Percentiles rank a stretch among this genome's conserved stretches.
Conservation (phyloP, 139 green algal genomes). For the Chlorella sp. region DNA sequence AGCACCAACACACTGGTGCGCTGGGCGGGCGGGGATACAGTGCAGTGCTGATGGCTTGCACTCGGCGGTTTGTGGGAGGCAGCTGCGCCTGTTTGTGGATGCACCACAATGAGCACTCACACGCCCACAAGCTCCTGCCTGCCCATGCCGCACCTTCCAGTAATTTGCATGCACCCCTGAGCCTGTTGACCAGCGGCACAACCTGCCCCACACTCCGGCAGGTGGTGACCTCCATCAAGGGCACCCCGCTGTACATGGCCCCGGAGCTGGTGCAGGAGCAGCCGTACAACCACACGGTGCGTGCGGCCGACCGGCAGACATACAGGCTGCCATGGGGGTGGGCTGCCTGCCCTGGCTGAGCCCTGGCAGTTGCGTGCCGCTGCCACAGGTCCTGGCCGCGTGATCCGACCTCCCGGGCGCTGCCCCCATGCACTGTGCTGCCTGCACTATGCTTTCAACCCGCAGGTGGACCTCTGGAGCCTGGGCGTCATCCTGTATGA, state of each 20-base stretch:
- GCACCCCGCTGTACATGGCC: conserved; percentile 99
- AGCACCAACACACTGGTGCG: conserved; percentile 87
- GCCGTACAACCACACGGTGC: conserved; percentile 92
- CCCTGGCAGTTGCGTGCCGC: neutral
- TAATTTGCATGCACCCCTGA: too few relatives aligned
- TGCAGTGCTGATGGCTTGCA: too few relatives aligned
- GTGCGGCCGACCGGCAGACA: neutral
- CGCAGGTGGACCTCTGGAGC: conserved; percentile 95
- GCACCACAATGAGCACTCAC: too few relatives aligned
- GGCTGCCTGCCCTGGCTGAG: neutral
- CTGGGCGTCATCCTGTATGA: conserved; percentile 99
- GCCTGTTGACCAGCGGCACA: too few relatives aligned
- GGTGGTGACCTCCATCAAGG: conserved; percentile 92
- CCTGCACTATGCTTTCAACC: neutral
- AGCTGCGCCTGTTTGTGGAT: too few relatives aligned
- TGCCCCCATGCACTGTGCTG: neutral
- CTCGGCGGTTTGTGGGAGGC: too few relatives aligned
- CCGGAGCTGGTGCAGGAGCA: conserved; percentile 98
- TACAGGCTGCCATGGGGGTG: too few relatives aligned
- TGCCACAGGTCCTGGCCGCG: neutral
- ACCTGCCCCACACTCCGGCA: too few relatives aligned
- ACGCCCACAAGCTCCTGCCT: too few relatives aligned
- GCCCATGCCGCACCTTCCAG: too few relatives aligned
- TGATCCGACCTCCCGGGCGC: too few relatives aligned
- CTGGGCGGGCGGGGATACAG: too few relatives aligned